Base-by-base conservation (phyloP, 495 filamentous ascomycete genomes). In the Annulohypoxylon maeteangense region DNA sequence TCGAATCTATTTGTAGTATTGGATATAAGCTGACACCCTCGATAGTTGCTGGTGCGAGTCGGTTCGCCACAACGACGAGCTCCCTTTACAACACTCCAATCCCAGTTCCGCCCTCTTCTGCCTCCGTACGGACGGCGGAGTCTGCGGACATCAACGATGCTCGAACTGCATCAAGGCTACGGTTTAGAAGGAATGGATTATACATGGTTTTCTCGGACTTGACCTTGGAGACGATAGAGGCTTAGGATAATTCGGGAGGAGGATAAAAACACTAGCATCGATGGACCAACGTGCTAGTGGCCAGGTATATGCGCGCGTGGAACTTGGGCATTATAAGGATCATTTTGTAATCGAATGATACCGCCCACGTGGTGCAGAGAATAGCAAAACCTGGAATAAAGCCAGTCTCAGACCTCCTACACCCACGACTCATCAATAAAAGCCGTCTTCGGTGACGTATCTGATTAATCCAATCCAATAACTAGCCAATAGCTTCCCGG, bases 401-500 rank as follows among this genome's bases (percentile, higher is more conserved):
- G 20, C 40, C n/a, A 44, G 16, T 44, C 40, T 44, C 16, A 44
- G 4, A 5, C 40, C 40, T n/a, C 16, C 40, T 18, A 44, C 40
- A 20, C 4, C 40, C 8, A 18, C n/a, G 5, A 44, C 40, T 44
- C 40, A 44, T 44, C 40, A 44, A 44, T 44, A 44, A 44, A 44
- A 50, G 22, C 7, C 11, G 22, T 27, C 18, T 12, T 50, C 45
- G 45, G 45, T 27, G 20, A 50, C 23, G 10, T 50, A 27, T 50
- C 25, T 16, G 40, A 16, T 12, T 44, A 44, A 44, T 12, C n/a
- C 40, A 12, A 44, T 18, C 8, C 40, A 18, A 44, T 44, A 44
- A 18, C 47, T 7, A 27, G 14, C 20, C 47, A 51, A 42, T 44
- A 67, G 14, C 63, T 66, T 58, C 63, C 54, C 50, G 23, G 32